A percentile compares a stretch with the other conserved stretches of the same genome.
Conservation (phyloP, 2,329 filamentous ascomycete genomes). For the Aspergillus sp. region DNA sequence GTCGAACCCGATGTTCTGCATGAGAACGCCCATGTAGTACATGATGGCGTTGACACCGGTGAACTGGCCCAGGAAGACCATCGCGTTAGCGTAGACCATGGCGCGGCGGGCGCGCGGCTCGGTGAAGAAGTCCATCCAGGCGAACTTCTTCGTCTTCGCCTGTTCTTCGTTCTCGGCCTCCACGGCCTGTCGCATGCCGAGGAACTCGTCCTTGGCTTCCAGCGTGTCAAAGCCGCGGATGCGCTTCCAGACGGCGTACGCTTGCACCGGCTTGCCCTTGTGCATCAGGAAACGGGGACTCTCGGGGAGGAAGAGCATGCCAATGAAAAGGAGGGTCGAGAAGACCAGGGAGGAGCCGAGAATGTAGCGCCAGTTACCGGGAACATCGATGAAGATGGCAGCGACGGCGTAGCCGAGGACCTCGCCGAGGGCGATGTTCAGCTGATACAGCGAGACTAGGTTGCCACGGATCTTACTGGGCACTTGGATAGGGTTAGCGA, state of each 20-base stretch:
- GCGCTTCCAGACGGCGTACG: constrained; percentile 69
- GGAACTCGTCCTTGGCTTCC: constrained; percentile 67
- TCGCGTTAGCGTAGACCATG: constrained; percentile 65
- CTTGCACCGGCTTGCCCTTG: constrained; percentile 58
- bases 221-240: constrained; percentile 60
- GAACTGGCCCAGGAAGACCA: constrained; percentile 68
- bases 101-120: constrained; percentile 65
- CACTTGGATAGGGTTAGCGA: constrained; percentile 42
- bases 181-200: constrained; percentile 66
- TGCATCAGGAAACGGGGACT: constrained; percentile 68
- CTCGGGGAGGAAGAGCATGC: constrained; percentile 71
- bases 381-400: constrained; percentile 68
- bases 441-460: constrained; percentile 70
- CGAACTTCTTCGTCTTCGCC: constrained; percentile 55
- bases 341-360: constrained; percentile 70
- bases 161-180: constrained; percentile 56
- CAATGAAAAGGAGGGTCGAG: constrained; percentile 59
- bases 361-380: constrained; percentile 71
- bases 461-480: constrained; percentile 67
- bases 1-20: constrained; percentile 66
- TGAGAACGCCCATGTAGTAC: constrained; percentile 70
- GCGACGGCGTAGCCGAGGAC: constrained; percentile 71
- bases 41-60: constrained; percentile 69
- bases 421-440: constrained; percentile 73
- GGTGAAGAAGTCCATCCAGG: constrained; percentile 73